A percentile compares a stretch with the other conserved stretches of the same genome.
Evolutionary conservation across 73 alveolate genomes (phyloP).

Genomic region (Paramecium caudatum): DNA sequence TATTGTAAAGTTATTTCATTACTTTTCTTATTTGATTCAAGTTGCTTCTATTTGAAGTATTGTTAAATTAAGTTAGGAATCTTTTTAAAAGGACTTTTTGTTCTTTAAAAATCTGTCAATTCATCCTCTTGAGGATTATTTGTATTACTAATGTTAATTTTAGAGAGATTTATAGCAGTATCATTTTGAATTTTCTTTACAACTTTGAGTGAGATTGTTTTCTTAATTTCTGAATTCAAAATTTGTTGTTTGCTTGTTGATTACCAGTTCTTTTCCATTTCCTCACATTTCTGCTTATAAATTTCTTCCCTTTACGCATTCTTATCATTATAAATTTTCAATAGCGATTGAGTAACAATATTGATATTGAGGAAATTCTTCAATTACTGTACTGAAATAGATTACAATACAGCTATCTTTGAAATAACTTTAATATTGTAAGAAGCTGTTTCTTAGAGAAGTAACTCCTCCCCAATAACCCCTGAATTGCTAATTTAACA

Average conservation of each 20-base stretch:
- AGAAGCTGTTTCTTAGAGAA: neutral
- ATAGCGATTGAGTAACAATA: neutral
- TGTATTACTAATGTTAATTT: conserved; percentile 18
- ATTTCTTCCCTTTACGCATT: conserved; percentile 20
- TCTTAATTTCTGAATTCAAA: conserved; percentile 33
- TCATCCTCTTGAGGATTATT: neutral
- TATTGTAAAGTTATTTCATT: conserved; percentile 23
- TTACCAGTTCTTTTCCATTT: conserved; percentile 59
- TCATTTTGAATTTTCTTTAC: neutral
- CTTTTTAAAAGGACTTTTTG: conserved; percentile 24
- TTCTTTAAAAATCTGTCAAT: conserved; percentile 16
- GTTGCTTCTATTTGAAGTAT: conserved; percentile 25
- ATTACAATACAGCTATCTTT: conserved; percentile 16
- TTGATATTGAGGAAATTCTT: conserved; percentile 1
- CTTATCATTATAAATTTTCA: conserved; percentile 9
- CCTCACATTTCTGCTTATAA: conserved; percentile 17
- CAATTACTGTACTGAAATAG: neutral
- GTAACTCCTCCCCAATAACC: conserved; percentile 38
- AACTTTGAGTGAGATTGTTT: neutral
- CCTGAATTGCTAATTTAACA: conserved; percentile 47
- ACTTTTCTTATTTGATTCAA: conserved; percentile 13
- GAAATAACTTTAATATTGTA: conserved; percentile 55
- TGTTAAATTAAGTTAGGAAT: conserved; percentile 36
- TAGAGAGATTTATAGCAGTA: neutral
- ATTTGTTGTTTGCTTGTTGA: neutral